Evolutionary conservation across 352 stramenopile species (phyloP).

Genomic region (Phytophthora idaei): DNA sequence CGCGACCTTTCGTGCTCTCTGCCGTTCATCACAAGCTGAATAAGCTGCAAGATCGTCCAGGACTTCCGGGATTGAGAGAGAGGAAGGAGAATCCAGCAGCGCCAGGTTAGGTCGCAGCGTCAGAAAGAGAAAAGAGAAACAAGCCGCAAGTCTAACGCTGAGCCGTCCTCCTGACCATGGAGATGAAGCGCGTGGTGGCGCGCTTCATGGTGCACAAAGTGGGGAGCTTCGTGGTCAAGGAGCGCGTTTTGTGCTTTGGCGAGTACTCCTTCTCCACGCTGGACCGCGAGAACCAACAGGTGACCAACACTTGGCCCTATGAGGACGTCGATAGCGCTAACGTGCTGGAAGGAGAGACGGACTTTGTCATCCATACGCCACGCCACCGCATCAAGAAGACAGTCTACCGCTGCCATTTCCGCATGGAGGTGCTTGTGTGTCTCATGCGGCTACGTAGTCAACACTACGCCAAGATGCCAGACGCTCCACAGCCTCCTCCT

Average conservation of each 20-base stretch:
- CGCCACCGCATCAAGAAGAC: slow-evolving; percentile 84
- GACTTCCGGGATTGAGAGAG: background rate
- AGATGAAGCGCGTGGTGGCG: slow-evolving; percentile 64
- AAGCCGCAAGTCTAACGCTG: background rate
- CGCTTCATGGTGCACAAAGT: slow-evolving; percentile 89
- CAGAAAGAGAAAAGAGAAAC: background rate
- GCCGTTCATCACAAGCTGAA: slow-evolving; percentile 7
- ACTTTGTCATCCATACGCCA: slow-evolving; percentile 80
- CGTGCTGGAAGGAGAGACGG: slow-evolving; percentile 74
- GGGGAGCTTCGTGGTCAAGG: slow-evolving; percentile 83
- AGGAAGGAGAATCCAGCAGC: slow-evolving; percentile 4
- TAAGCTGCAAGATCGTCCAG: slow-evolving; percentile 2
- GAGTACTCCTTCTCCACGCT: slow-evolving; percentile 77
- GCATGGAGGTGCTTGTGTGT: slow-evolving; percentile 85
- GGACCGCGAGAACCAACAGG: slow-evolving; percentile 67
- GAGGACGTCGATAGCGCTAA: slow-evolving; percentile 71
- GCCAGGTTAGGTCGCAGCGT: slow-evolving; percentile 1
- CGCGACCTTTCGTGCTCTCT: slow-evolving; percentile 37
- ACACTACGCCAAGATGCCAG: slow-evolving; percentile 50
- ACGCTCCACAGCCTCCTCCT: slow-evolving; percentile 21
- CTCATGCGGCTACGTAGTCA: slow-evolving; percentile 77
- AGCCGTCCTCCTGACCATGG: slow-evolving; percentile 28
- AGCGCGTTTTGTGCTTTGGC: slow-evolving; percentile 82
- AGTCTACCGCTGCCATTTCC: slow-evolving; percentile 78
- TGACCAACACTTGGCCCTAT: slow-evolving; percentile 86